Conservation (phyloP, 2,329 filamentous ascomycete genomes). For the Atkinsonella hypoxylon region DNA sequence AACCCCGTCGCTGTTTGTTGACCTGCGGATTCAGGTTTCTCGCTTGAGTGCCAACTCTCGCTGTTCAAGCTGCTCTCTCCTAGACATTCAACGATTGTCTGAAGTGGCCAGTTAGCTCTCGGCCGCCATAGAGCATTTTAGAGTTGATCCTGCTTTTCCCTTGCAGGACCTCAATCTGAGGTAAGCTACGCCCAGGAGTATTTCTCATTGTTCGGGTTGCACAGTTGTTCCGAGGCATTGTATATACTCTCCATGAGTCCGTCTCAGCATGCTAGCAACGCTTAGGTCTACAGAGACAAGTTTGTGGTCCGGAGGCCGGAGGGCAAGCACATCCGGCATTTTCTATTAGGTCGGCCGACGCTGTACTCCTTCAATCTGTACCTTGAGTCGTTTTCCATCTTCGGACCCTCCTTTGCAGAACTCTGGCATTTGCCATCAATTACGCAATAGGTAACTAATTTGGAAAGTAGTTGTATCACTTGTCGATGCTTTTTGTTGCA, state of each 20-base stretch:
- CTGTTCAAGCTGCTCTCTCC: conserved; percentile 16
- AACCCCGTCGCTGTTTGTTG: conserved; percentile 14
- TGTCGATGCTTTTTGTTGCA: no score
- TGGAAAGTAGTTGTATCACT: no score
- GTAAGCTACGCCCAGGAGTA: background rate
- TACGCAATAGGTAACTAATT: no score
- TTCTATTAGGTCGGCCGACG: no score
- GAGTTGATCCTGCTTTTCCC: conserved; percentile 4
- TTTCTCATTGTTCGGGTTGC: background rate
- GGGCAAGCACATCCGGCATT: no score
- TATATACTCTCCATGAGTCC: background rate
- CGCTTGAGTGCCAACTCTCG: conserved; percentile 18
- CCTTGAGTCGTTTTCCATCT: no score
- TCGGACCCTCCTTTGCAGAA: no score
- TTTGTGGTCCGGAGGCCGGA: no score
- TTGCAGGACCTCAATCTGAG: background rate
- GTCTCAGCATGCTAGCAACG: background rate
- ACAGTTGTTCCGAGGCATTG: background rate
- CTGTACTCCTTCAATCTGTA: no score
- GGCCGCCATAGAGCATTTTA: conserved; percentile 7
- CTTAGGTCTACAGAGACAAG: background rate
- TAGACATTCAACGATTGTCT: conserved; percentile 4
- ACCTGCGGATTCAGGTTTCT: conserved; percentile 16
- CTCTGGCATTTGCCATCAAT: no score
- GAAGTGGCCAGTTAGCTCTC: conserved; percentile 8